phyloP scores from a whole-genome alignment of 2,329 filamentous ascomycete genomes.

The Cytospora mali region DNA sequence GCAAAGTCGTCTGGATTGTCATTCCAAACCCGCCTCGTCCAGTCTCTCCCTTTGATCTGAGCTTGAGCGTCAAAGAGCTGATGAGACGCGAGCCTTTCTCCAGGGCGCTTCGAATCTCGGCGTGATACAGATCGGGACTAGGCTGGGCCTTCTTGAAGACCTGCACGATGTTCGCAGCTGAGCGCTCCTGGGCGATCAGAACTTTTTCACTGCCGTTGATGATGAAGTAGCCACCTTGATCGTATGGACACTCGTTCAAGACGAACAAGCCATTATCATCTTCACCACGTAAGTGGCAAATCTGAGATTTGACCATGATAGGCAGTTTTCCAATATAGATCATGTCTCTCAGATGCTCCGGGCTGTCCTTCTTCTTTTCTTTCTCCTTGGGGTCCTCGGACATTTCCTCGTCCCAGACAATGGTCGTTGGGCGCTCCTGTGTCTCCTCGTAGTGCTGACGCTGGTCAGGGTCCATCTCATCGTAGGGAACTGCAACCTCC shows the following conservation, averaged over 20 bases:
- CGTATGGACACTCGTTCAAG: slow-evolving; percentile 96
- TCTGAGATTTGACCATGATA: slow-evolving; percentile 97
- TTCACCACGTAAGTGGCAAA: slow-evolving; percentile 84
- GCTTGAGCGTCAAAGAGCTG: slow-evolving; percentile 87
- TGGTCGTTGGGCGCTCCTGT: slow-evolving; percentile 59
- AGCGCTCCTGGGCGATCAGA: slow-evolving; percentile 94
- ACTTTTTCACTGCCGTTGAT: slow-evolving; percentile 99
- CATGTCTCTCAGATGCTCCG: slow-evolving; percentile 65
- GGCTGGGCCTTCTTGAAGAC: slow-evolving; percentile 97
- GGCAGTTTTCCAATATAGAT: slow-evolving; percentile 95
- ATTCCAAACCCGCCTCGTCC: slow-evolving; percentile 81
- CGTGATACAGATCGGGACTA: slow-evolving; percentile 90
- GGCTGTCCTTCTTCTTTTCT: slow-evolving; percentile 50
- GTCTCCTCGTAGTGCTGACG: slow-evolving; percentile 57
- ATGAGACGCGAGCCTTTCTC: slow-evolving; percentile 96
- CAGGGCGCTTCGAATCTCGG: slow-evolving; percentile 93
- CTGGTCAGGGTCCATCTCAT: slow-evolving; percentile 70
- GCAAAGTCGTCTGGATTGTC: slow-evolving; percentile 86
- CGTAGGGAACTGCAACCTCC: slow-evolving; percentile 67
- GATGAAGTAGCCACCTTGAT: slow-evolving; percentile 97
- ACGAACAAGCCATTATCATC: slow-evolving; percentile 84
- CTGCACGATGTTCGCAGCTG: slow-evolving; percentile 97
- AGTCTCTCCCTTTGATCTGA: slow-evolving; percentile 81
- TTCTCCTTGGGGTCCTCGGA: slow-evolving; percentile 52
- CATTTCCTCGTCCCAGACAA: slow-evolving; percentile 65